Base-by-base conservation (phyloP, 768 basidiomycete genomes). In the Mycena capillaripes region DNA sequence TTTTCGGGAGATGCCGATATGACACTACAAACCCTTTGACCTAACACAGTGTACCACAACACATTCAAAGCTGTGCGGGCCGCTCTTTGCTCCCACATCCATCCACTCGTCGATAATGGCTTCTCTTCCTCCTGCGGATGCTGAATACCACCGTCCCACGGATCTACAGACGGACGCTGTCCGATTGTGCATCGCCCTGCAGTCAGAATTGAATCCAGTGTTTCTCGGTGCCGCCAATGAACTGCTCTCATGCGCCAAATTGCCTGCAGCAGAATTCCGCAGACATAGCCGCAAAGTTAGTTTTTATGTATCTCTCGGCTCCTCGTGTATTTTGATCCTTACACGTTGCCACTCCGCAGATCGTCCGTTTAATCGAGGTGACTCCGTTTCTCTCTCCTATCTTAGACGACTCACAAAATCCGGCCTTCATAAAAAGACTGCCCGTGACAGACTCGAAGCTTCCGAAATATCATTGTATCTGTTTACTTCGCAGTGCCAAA, bases 331-430 rank as follows among this genome's bases (percentile, higher is more conserved):
- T 44, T 59, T 21, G n/a, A 34, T 64, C 23, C 66, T 72, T 25
- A 72, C 59, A 56, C 55, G 44, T 56, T 40, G 66, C 42, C 66
- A 52, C 61, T 19, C 30, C 1, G 6, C 56, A 72, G 71, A 72
- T 72, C 66, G 55, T 72, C 44, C 71, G 66, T 64, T 72, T 72
- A 72, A 72, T 72, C 66, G 66, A 72, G 66, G 71, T 72, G 44
- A 64, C 60, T 9, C 11, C 17, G 56, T 36, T 52, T 23, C 3
- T 14, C 14, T 59, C 55, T 25, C 56, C 32, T 19, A 12, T 42
- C 23, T 58, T 58, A 25, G 29, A 44, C 11, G n/a, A 38, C 61
- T 64, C 34, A 66, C 36, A 53, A 40, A 50, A 52, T 25, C 50
- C 23, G n/a, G 38, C 1, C n/a, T 16, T 66, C n/a, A 23, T 12